phyloP scores from a whole-genome alignment of 306 rosid species.

The Leucaena leucocephala region DNA sequence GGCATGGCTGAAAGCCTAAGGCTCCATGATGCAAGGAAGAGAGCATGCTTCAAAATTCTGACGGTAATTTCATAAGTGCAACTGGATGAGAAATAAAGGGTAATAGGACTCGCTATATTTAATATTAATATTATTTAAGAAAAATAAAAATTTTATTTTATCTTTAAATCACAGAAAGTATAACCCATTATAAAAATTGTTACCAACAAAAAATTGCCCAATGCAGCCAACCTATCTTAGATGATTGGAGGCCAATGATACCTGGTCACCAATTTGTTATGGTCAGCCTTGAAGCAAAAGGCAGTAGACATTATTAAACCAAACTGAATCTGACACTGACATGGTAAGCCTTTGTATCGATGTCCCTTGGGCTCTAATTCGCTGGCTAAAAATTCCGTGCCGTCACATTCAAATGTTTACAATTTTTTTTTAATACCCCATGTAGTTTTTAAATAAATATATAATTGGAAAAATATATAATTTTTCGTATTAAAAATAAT shows the following conservation, averaged over 20 bases:
- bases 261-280: conserved; percentile 52
- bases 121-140: too few relatives aligned
- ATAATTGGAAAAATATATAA: not conserved
- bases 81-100: not conserved
- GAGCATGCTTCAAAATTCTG: not conserved
- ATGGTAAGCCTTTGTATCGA: not conserved
- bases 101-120: too few relatives aligned
- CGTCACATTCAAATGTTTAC: not conserved
- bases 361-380: not conserved
- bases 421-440: not conserved
- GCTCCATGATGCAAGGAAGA: not conserved
- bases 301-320: not conserved
- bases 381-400: not conserved
- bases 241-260: conserved; percentile 77
- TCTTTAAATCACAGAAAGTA: too few relatives aligned
- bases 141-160: too few relatives aligned
- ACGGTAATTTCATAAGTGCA: conserved; percentile 16
- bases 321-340: conserved; percentile 3
- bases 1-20: conserved; percentile 2
- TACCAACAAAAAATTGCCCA: too few relatives aligned
- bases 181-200: too few relatives aligned
- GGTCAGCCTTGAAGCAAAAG: conserved; percentile 31
- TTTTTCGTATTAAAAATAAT: not conserved
- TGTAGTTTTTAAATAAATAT: not conserved
- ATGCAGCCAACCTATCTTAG: conserved; percentile 34